Base-by-base conservation (phyloP, 306 rosid genomes). In the Boehmeria nivea region DNA sequence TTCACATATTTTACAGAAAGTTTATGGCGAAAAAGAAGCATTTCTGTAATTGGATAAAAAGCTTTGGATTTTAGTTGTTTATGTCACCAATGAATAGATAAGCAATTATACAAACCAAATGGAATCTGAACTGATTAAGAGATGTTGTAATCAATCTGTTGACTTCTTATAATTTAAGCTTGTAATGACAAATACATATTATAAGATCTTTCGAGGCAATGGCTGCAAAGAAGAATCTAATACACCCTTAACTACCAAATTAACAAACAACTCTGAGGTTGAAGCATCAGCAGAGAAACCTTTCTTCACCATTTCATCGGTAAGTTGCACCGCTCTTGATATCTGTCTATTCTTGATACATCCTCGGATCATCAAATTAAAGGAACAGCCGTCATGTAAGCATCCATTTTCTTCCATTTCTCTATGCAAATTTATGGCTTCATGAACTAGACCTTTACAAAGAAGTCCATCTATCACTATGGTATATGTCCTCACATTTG, bases 381-480 rank as follows among this genome's bases (percentile, higher is more conserved):
- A 43, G 24, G 61, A 26, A 19, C 3, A 0, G 3, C 13, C 19
- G 19, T 16, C 12, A 2, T 64, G 64, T 24, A 12, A 11, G 26
- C 63, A 65, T 4, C 63, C 63, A 15, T 36, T 31, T 17, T 34
- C 63, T 36, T 65, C 56, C 63, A 65, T 65, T 43, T 45, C 26
- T 12, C 19, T 15, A 0, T 16, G 13, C 46, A 45, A 44, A 14
- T 45, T 13, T 1, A 27, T 4, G 4, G 63, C 55, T 56, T 65
- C 55, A 19, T 12, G 25, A 2, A 47, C 17, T 15, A 20, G 47
- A 2, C 56, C 14, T 31, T 27, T 1, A 1, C 10, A 4, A 40
- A 12, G 15, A 40, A 40, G 17, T 11, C 45, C 45, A n/a, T 40
- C 6, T 3, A 65, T 28, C 56, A 65, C 43, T 19, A 46, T 11